Evolutionary conservation across 345 rosid species (phyloP), one percentile per base, ranked within the genome.

Genomic region (Ceriops zippeliana): DNA sequence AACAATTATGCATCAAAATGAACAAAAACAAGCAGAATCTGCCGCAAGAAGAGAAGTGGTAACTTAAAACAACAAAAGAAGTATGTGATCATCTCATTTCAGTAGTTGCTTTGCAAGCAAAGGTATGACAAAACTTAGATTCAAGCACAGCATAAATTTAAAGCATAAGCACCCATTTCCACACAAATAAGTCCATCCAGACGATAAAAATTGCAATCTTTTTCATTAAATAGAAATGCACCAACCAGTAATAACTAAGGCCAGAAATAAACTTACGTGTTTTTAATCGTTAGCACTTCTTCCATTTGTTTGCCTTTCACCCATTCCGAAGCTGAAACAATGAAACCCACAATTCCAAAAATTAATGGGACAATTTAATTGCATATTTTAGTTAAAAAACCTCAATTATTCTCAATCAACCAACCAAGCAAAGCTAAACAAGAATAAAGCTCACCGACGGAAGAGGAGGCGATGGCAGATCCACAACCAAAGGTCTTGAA

Each of bases 401-500:
- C 54, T 28, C 42, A 56, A 54, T 35, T 34, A 17, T 24, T 17
- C 24, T 22, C 13, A 7, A 7, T 21, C n/a, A 47, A 38, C 26
- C 3, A 4, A 32, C 22, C 22, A 34, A 5, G 22, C 26, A 22
- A 63, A 63, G 19, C 7, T 20, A 8, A 22, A 7, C 5, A 2
- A 58, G 24, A 27, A 17, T 28, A 13, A 47, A 30, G 73, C 87
- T 15, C 66, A 93, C 98, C 98, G 1, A 93, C 97, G 35, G 98
- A 93, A 13, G 98, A 93, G 1, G 98, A 95, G 0, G 99, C 99
- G 67, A 96, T 92, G 6, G 99, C 98, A 0, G 99, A 96, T 0
- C 99, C 99, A 65, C 98, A 96, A 16, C 99, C 99, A 66, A 96
- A 96, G 64, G 99, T 96, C 89, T 96, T 96, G 71, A 96, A 96